These are phyloP conservation scores for Kodamaea anthophila DNA, from an alignment of 1,139 yeast species.

Conservation along the genomic window DNA sequence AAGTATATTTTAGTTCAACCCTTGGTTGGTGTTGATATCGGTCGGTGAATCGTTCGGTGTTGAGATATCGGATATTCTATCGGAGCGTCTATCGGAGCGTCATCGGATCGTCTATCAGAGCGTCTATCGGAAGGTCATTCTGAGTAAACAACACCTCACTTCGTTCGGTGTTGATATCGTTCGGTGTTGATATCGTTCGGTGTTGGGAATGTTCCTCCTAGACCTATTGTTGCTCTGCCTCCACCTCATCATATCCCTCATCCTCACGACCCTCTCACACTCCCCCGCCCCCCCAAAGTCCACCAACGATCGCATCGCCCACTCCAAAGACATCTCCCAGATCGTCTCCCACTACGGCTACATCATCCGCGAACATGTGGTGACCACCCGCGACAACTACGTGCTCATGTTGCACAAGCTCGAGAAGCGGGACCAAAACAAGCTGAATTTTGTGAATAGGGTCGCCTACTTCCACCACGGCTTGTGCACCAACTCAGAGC, in stretches of 20 bases:
- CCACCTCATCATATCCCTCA: constrained; percentile 2
- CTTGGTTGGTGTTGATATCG: too few species aligned
- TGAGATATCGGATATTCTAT: too few species aligned
- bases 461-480: constrained; percentile 47
- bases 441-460: constrained; percentile 10
- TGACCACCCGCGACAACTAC: constrained; percentile 43
- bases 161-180: too few species aligned
- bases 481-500: constrained; percentile 39
- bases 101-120: too few species aligned
- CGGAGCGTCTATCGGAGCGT: too few species aligned
- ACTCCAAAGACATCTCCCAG: constrained; percentile 53
- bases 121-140: too few species aligned
- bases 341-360: constrained; percentile 62
- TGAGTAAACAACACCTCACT: too few species aligned
- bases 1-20: too few species aligned
- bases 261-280: neutral
- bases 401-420: constrained; percentile 36
- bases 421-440: constrained; percentile 8
- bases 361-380: constrained; percentile 65
- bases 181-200: too few species aligned
- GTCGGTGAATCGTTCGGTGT: too few species aligned
- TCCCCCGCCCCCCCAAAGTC: constrained; percentile 4
- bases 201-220: constrained; percentile 1
- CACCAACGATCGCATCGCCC: constrained; percentile 9
- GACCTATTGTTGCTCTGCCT: neutral